Conservation (phyloP, 2,329 filamentous ascomycete species). For the Alternaria dauci region DNA sequence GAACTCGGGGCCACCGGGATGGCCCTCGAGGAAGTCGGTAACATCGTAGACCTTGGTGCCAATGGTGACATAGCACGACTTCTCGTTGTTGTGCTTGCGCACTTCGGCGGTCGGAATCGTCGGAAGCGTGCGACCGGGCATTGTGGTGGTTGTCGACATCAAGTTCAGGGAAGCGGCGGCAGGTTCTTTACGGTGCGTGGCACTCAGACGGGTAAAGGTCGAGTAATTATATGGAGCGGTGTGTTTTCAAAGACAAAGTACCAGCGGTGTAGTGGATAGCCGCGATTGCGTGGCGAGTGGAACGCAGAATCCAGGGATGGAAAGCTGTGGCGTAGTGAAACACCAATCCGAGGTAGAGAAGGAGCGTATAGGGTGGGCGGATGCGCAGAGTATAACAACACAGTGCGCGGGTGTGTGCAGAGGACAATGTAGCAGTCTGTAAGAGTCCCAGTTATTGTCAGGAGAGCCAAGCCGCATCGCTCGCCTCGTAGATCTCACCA, state of each 20-base stretch:
- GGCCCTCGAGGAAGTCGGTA: slow-evolving; percentile 86
- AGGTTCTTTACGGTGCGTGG: background rate
- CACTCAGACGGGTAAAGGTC: background rate
- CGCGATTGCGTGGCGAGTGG: slow-evolving; percentile 6
- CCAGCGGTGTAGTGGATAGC: slow-evolving; percentile 3
- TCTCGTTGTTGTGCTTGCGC: slow-evolving; percentile 76
- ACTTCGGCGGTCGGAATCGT: slow-evolving; percentile 84
- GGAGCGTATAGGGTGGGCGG: slow-evolving; percentile 25
- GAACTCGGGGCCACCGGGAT: slow-evolving; percentile 88
- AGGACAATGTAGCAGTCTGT: slow-evolving; percentile 14
- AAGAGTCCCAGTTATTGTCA: slow-evolving; percentile 24
- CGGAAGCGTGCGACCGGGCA: slow-evolving; percentile 84
- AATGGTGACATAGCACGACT: slow-evolving; percentile 93
- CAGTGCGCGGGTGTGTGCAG: background rate
- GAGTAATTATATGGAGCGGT: background rate
- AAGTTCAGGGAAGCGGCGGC: background rate
- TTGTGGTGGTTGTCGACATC: slow-evolving; percentile 53
- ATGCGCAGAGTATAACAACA: slow-evolving; percentile 1
- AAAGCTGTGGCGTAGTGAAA: background rate
- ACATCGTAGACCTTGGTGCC: slow-evolving; percentile 94
- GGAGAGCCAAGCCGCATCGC: slow-evolving; percentile 28
- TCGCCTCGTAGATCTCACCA: slow-evolving; percentile 28
- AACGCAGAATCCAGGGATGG: background rate
- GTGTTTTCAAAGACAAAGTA: background rate
- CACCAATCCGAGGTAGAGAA: slow-evolving; percentile 13